Base-by-base conservation (phyloP, 2,329 filamentous ascomycete genomes). In the Xylariaceae sp. region DNA sequence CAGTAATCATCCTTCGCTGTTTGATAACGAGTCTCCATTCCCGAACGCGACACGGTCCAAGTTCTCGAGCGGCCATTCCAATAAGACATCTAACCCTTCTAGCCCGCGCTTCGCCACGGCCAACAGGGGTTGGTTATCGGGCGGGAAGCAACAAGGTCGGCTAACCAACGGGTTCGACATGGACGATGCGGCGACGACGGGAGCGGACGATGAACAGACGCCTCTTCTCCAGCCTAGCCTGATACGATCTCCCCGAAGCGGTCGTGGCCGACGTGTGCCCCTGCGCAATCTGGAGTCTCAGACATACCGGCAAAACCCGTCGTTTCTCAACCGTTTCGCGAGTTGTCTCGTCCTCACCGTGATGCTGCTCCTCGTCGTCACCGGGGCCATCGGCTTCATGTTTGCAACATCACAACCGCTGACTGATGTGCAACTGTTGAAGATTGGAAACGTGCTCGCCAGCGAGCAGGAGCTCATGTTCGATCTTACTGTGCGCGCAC, bases 391-490 rank as follows among this genome's bases (percentile, higher is more conserved):
- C 26, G 86, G 84, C 15, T 92, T 97, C 61, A 81, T 96, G 63
- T 84, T 96, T 63, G 86, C 88, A 31, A 90, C 89, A 14, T 94
- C 89, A 19, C 88, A 94, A 56, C 86, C 89, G 5, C 74, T 98
- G 33, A 76, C 78, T 17, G 79, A 85, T 48, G 85, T 97, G 42
- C 72, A 83, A 48, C 78, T 97, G 31, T 70, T 83, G 39, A 81
- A 83, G 47, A 88, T 98, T 50, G 79, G 84, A 53, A 94, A 95
- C 50, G 88, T 98, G 16, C 75, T 97, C 34, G 89, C 89, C 2
- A 95, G 87, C 53, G 87, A 95, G 61, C 87, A 95, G 60, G 89
- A 97, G 59, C 74, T 98, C 29, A 95, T 98, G 78, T 76, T 97
- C 54, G 90, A 98, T 61, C 67, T 98, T 34, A 79, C 86, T 14